Evolutionary conservation across 192 early-diverging fungal genomes (phyloP), one percentile per base, ranked within the genome.

Genomic region (Backusella australiensis): DNA sequence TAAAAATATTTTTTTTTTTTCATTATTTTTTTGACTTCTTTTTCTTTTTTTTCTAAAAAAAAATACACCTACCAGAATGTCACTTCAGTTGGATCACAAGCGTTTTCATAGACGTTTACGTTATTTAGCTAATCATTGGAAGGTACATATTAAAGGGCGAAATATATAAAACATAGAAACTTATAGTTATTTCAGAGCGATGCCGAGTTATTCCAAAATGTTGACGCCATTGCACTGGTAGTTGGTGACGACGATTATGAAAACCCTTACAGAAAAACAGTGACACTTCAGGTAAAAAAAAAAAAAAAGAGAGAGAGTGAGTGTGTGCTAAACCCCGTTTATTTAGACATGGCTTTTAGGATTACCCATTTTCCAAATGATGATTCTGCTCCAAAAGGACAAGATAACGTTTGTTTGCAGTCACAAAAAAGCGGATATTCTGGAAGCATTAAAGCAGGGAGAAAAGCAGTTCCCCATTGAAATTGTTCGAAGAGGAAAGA

Each of bases 301-400:
- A 11, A 1, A 38, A 38, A 39, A 0, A 0, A 23, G 23, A 23
- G 23, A 23, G 29, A 29, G 0, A 29, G 32, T 2, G 32, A 0
- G 32, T 32, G 2, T 3, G 32, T 35, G 8, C 42, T 44, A 17
- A n/a, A 42, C 39, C 17, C 19, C 6, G 19, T n/a, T 49, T n/a
- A 6, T n/a, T 23, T 84, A 99, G 90, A 91, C 89, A 63, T 99
- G 97, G 97, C 86, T 97, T 68, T 87, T 97, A 53, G 96, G 96
- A 46, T 94, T 96, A 75, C 97, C 98, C 79, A 94, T 97, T 73
- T 88, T 92, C 2, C 94, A 98, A 71, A 95, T 95, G 6, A 80
- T 97, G 29, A 88, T 95, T 21, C 69, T 96, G 39, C 84, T 97
- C 46, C 92, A 92, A 19, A 86, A 82, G 35, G 90, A 91, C 78